A percentile compares a stretch with the other conserved stretches of the same genome.
These are phyloP conservation scores for Betula pendula DNA, from an alignment of 306 rosid genomes.

Conservation along the genomic window DNA sequence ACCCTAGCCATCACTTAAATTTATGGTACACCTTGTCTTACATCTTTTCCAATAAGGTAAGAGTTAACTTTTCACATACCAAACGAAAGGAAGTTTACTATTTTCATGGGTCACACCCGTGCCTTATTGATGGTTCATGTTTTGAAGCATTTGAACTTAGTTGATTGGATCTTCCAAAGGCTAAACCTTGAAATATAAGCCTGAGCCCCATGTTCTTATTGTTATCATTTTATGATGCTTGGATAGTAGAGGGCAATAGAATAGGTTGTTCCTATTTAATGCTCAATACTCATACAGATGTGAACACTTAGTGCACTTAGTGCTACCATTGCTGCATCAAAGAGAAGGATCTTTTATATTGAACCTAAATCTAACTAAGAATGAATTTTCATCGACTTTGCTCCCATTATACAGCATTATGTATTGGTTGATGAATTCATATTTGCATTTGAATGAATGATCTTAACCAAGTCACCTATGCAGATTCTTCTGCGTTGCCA, in stretches of 20 bases:
- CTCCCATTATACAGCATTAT: background rate
- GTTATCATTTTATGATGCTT: background rate
- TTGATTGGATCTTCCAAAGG: background rate
- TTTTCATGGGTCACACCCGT: background rate
- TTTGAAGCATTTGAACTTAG: background rate
- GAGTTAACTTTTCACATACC: background rate
- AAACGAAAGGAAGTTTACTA: background rate
- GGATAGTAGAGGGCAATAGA: background rate
- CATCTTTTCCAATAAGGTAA: background rate
- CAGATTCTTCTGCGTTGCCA: background rate
- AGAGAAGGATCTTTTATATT: background rate
- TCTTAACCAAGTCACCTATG: background rate
- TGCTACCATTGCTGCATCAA: background rate
- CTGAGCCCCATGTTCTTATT: background rate
- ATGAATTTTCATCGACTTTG: background rate
- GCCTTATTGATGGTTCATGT: background rate
- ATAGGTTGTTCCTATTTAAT: background rate
- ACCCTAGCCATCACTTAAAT: background rate
- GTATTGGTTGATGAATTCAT: too few relatives aligned
- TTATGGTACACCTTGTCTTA: background rate
- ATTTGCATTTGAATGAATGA: background rate
- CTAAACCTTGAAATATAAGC: background rate
- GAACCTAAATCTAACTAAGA: background rate
- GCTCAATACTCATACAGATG: background rate
- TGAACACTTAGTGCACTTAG: too few relatives aligned